phyloP scores from a whole-genome alignment of 176 grass and related monocot species.

The Musa troglodytarum region DNA sequence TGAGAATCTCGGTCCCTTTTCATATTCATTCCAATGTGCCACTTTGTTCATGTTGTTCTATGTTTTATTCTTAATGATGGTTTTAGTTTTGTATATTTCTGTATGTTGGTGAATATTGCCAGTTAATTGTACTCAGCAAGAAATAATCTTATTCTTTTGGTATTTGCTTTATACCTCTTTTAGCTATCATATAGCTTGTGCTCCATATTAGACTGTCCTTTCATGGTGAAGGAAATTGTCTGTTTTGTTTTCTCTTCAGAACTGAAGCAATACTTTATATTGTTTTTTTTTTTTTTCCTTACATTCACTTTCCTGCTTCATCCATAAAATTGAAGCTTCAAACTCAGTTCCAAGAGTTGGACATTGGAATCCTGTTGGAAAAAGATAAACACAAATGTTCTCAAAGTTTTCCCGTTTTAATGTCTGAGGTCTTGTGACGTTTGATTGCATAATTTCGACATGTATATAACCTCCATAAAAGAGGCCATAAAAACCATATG shows the following conservation, averaged over 20 bases:
- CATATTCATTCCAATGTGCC: no score
- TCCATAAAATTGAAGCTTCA: not conserved
- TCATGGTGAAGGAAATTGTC: not conserved
- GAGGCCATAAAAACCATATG: not conserved
- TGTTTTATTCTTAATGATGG: not conserved
- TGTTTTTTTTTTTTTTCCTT: not conserved
- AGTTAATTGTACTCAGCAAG: no score
- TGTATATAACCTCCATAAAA: not conserved
- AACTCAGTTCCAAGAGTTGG: not conserved
- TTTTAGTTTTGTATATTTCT: not conserved
- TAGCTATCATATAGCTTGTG: not conserved
- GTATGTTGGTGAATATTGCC: no score
- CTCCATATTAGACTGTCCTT: not conserved
- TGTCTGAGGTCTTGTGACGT: not conserved
- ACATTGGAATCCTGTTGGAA: not conserved
- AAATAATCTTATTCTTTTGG: not conserved
- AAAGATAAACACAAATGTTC: no score
- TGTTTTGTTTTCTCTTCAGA: not conserved
- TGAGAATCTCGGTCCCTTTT: no score
- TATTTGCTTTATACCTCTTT: not conserved
- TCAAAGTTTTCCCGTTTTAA: not conserved
- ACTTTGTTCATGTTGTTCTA: no score
- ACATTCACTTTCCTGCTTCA: not conserved
- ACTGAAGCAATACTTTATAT: not conserved
- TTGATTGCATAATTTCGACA: not conserved